Base-by-base conservation (phyloP, 1,139 yeast genomes). In the Candida labiduridarum region DNA sequence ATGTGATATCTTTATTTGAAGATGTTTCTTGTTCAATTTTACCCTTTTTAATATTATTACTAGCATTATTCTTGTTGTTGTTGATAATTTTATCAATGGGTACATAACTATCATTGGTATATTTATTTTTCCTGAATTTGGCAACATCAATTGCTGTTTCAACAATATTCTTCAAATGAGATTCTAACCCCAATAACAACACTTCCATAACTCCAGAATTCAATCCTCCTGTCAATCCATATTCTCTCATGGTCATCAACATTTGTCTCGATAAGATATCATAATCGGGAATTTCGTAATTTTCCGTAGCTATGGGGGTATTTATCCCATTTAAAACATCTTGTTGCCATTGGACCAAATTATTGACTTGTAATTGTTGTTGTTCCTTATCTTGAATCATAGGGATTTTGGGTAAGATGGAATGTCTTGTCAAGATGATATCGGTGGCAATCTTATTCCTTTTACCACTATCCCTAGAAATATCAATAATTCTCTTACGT, bases 271-370 rank as follows among this genome's bases (percentile, higher is more conserved):
- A 80, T 47, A 95, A 69, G 45, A 80, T 79, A 45, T 86, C 94
- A 41, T 79, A 74, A 59, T 94, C 98, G 0, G 98, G 98, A 12
- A 94, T 68, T 56, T 94, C 94, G 63, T 78, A 89, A 39, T 82
- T 77, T 58, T 92, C 96, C 0, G 90, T 77, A 1, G 95, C 80
- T 38, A 94, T 74, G 4, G 96, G 96, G 2, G 95, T 83, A 59
- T 89, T 90, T 49, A 90, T 82, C n/a, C 96, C 96, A 62, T 87
- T 92, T 47, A 87, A 81, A 25, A 94, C 91, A 64, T 95, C 99
- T 66, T 91, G 97, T 29, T 95, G 91, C 96, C 97, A 91, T 59
- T 87, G 87, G 49, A 84, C 80, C 58, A 91, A 72, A 67, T 84
- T 80, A 61, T 84, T 75, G 36, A 77, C 79, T 53, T 72, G 79